phyloP scores from a whole-genome alignment of 805 yeast genomes.

The Pichia nanzhaoensis region DNA sequence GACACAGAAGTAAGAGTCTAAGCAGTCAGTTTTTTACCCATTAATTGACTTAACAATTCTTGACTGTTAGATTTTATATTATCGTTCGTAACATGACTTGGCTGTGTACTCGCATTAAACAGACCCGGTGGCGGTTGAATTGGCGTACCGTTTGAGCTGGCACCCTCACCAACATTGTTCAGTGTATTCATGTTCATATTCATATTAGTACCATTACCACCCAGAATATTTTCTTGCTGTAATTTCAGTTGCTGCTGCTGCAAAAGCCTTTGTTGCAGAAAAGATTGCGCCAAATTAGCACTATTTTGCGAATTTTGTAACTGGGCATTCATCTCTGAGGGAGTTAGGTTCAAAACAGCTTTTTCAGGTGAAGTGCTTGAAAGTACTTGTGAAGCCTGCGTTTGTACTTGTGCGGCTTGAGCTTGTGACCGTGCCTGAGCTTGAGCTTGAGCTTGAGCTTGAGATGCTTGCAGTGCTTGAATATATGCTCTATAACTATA shows the following conservation, averaged over 20 bases:
- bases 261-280: slow-evolving; percentile 10
- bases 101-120: slow-evolving; percentile 22
- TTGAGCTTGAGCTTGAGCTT: slow-evolving; percentile 14
- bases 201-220: slow-evolving; percentile 14
- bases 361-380: slow-evolving; percentile 2
- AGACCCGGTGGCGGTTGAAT: slow-evolving; percentile 77
- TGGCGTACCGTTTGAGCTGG: slow-evolving; percentile 21
- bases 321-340: slow-evolving; percentile 1
- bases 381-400: slow-evolving; percentile 7
- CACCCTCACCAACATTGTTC: slow-evolving; percentile 12
- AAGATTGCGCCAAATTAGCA: slow-evolving; percentile 4
- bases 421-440: slow-evolving; percentile 4
- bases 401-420: slow-evolving; percentile 8
- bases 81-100: not conserved
- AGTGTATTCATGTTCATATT: too few species aligned
- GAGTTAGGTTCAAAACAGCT: not conserved
- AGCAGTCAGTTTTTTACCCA: slow-evolving; percentile 47
- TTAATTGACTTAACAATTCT: slow-evolving; percentile 75
- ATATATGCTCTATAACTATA: slow-evolving; percentile 23
- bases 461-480: slow-evolving; percentile 11
- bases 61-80: slow-evolving; percentile 32
- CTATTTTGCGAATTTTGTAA: slow-evolving; percentile 14
- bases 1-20: not conserved
- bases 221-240: slow-evolving; percentile 20
- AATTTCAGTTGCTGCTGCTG: slow-evolving; percentile 25